phyloP scores from a whole-genome alignment of 257 asterid genomes.

The Solanum pinnatisectum region DNA sequence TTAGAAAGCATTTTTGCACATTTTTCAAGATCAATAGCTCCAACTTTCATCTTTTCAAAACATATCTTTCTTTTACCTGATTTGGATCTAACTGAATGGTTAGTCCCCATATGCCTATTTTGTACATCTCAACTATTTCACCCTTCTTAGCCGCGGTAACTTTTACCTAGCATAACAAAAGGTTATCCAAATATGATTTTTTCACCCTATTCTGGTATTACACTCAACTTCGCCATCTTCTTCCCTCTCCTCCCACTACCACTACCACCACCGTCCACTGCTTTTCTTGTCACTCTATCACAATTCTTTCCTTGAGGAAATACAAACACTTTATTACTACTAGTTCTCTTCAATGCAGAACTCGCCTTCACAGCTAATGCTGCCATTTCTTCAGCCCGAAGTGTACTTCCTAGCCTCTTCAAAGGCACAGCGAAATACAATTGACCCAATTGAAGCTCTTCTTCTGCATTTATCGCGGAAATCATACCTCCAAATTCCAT shows the following conservation, averaged over 20 bases:
- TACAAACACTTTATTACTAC: constrained; percentile 18
- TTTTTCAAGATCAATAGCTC: background rate
- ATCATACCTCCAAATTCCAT: constrained; percentile 76
- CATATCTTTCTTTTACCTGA: background rate
- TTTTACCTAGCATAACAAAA: background rate
- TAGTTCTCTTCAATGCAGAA: constrained; percentile 40
- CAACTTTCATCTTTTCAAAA: background rate
- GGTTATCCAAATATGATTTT: background rate
- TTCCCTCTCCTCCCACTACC: constrained; percentile 24
- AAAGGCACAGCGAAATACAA: constrained; percentile 80
- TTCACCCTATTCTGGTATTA: constrained; percentile 63
- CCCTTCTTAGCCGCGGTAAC: fast-evolving
- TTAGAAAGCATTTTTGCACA: background rate
- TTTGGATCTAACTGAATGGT: background rate
- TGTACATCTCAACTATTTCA: background rate
- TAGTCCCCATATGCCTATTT: background rate
- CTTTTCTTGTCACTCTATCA: background rate
- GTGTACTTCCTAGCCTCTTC: constrained; percentile 41
- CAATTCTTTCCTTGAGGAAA: constrained; percentile 7
- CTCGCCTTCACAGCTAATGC: constrained; percentile 95
- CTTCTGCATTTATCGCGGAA: constrained; percentile 56
- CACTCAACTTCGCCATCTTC: constrained; percentile 35
- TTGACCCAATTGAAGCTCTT: constrained; percentile 74
- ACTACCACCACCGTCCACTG: background rate
- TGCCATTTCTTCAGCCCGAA: constrained; percentile 86